Evolutionary conservation across 1,284 basidiomycete genomes (phyloP).

Genomic region (Fomitopsis palustris): DNA sequence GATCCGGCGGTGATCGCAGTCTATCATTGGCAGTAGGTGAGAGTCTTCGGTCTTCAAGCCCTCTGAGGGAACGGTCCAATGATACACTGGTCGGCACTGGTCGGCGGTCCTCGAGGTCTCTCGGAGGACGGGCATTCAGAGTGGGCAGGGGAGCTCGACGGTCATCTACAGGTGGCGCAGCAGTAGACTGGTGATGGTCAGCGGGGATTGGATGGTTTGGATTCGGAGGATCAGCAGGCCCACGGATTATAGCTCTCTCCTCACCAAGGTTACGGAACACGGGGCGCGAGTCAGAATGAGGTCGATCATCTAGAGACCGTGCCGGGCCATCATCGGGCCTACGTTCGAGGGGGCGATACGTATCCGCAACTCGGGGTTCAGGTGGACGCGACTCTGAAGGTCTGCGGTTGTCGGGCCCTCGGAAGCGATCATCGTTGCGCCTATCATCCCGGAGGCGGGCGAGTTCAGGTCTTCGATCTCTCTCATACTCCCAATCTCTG

Average conservation of each 20-base stretch:
- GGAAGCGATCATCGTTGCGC: constrained; percentile 23
- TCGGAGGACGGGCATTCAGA: constrained; percentile 11
- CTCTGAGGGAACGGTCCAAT: constrained; percentile 10
- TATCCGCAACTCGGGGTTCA: constrained; percentile 18
- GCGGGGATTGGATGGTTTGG: constrained; percentile 10
- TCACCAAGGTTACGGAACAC: constrained; percentile 21
- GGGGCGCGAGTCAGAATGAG: constrained; percentile 14
- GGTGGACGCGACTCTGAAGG: constrained; percentile 25
- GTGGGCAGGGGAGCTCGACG: constrained; percentile 1
- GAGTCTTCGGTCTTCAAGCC: constrained; percentile 11
- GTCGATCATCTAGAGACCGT: constrained; percentile 15
- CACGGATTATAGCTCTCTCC: constrained; percentile 23
- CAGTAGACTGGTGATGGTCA: constrained; percentile 14
- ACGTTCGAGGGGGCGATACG: constrained; percentile 21
- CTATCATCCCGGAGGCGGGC: constrained; percentile 21
- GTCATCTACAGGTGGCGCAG: constrained; percentile 7
- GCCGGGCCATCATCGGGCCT: constrained; percentile 17
- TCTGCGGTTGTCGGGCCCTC: constrained; percentile 21
- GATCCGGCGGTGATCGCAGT: constrained; percentile 9
- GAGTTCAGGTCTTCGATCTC: constrained; percentile 23
- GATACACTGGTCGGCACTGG: background rate
- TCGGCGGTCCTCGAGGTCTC: constrained; percentile 7
- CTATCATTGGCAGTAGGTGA: constrained; percentile 4
- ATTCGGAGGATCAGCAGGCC: constrained; percentile 9
- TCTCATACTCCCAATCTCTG: constrained; percentile 20